Evolutionary conservation across 202 grass and related monocot genomes (phyloP), one percentile per base, ranked within the genome.

Genomic region (Digitaria exilis): DNA sequence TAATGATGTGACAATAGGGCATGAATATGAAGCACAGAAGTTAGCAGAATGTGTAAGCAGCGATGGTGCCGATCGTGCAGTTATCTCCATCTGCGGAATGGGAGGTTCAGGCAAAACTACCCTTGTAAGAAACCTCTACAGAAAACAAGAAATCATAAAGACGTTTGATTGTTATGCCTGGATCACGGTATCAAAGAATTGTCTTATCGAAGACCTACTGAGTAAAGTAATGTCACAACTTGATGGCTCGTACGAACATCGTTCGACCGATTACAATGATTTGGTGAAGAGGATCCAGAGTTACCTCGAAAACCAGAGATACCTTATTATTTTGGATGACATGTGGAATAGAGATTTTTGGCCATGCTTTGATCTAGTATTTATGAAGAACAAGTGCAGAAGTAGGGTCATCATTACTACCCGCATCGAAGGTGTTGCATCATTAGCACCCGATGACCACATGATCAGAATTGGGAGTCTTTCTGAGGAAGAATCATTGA

Each of bases 41-140:
- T 31, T 87, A 48, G 31, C 55, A 28, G 0, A 75, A 19, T 87
- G 84, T 41, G 21, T 81, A 41, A 43, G 35, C 4, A 65, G 28
- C 8, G 34, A 18, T 24, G 12, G 7, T 6, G 7, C 5, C 26
- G 57, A 62, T 16, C 11, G 71, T 81, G 15, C 59, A 31, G 31
- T 81, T 75, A 65, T 87, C 65, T 79, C 64, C 21, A 70, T 85
- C 45, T 69, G 11, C 2, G 74, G 83, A 9, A 85, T 87, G 85
- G 59, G 59, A 5, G 59, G 59, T 7, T 62, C 28, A 62, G 58
- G 58, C 12, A 62, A 62, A 62, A 62, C 59, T 16, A 31, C 14
- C 4, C 85, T 87, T 46, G 51, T 25, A 29, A 77, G 62, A 5
- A 35, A 31, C 39, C 54, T 87, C 44, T 87, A 31, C 32, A 62